Evolutionary conservation across 257 asterid genomes (phyloP).

Genomic region (Plantago ovata): DNA sequence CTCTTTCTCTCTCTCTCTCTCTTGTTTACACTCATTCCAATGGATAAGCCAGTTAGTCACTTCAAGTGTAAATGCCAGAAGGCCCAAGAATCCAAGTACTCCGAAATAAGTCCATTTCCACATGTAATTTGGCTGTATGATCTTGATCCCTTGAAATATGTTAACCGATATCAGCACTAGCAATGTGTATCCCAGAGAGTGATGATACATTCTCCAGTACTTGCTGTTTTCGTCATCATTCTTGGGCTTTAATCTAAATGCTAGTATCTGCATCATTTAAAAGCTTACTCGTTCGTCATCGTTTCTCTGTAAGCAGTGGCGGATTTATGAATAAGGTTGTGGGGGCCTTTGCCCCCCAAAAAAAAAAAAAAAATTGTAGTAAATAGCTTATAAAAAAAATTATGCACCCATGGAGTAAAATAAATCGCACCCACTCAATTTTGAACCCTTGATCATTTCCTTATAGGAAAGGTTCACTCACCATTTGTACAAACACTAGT

Average conservation of each 20-base stretch:
- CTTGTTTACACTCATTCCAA: neutral
- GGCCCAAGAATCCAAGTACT: constrained; percentile 30
- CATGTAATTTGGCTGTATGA: constrained; percentile 21
- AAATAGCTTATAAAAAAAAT: too few species aligned
- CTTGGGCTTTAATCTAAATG: constrained; percentile 38
- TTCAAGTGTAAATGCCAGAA: constrained; percentile 30
- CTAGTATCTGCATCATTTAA: constrained; percentile 39
- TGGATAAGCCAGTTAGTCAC: constrained; percentile 26
- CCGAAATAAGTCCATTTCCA: constrained; percentile 47
- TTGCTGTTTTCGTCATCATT: constrained; percentile 15
- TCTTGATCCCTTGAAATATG: constrained; percentile 45
- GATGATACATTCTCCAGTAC: constrained; percentile 65
- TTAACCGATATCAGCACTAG: constrained; percentile 33
- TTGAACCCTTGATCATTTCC: too few species aligned
- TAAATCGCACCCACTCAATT: too few species aligned
- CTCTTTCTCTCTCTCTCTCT: too few species aligned
- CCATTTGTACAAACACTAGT: too few species aligned
- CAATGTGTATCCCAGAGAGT: constrained; percentile 43
- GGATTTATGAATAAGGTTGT: too few species aligned
- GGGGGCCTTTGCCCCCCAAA: too few species aligned
- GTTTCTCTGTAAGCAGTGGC: too few species aligned
- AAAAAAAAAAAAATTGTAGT: too few species aligned
- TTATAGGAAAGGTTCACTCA: too few species aligned
- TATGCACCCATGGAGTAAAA: too few species aligned
- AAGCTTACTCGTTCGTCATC: too few species aligned